Evolutionary conservation across 768 basidiomycete species (phyloP).

Genomic region (Glaciozyma martinii): DNA sequence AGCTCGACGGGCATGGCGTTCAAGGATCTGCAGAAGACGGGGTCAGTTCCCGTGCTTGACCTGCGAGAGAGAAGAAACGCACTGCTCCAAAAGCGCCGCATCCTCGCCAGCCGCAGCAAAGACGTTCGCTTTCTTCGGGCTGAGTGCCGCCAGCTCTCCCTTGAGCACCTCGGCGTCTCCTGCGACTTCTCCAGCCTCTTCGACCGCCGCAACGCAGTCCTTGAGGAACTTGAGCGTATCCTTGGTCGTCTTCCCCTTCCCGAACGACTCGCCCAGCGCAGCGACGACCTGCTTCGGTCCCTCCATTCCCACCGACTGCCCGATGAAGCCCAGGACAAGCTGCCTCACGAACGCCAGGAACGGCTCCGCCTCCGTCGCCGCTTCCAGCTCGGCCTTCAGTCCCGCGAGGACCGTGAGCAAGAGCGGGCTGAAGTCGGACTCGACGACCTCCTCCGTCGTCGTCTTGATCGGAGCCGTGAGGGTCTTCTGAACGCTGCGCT

Average conservation of each 20-base stretch:
- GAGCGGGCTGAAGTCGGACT: neutral
- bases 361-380: neutral
- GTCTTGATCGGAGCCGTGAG: constrained; percentile 16
- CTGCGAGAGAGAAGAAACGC: too few species aligned
- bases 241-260: neutral
- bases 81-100: neutral
- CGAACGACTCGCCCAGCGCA: constrained; percentile 7
- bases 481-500: constrained; percentile 21
- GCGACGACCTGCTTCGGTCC: neutral
- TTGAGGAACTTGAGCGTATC: neutral
- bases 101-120: neutral
- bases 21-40: neutral
- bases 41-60: neutral
- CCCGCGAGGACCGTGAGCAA: neutral
- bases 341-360: constrained; percentile 6
- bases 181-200: neutral
- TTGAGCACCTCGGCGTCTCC: neutral
- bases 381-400: neutral
- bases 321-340: constrained; percentile 7
- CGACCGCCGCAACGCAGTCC: constrained; percentile 7
- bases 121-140: constrained; percentile 6
- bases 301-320: neutral
- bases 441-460: neutral
- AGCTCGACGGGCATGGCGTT: constrained; percentile 3
- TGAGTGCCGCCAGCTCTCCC: neutral